These are phyloP conservation scores for Pleochaeta shiraiana DNA, from an alignment of 2,329 filamentous ascomycete genomes.

Conservation along the genomic window DNA sequence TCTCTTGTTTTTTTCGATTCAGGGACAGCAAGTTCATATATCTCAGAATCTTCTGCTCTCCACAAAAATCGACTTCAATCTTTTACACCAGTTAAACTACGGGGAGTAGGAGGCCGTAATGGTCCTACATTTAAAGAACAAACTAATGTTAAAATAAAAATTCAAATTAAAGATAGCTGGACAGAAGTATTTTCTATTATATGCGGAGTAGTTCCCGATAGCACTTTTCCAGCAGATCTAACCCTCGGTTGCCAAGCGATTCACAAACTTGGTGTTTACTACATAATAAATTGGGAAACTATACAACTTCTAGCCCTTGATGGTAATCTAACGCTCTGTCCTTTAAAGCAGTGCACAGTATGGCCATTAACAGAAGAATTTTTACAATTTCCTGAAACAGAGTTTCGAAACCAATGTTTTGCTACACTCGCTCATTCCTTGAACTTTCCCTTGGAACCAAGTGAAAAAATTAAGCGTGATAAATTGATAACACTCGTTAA, in stretches of 20 bases:
- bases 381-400: too few species aligned
- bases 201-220: slow-evolving; percentile 2
- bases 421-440: neutral
- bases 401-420: too few species aligned
- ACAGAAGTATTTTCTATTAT: neutral
- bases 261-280: neutral
- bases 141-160: neutral
- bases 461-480: too few species aligned
- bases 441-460: neutral
- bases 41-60: neutral
- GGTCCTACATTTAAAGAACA: neutral
- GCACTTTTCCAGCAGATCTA: slow-evolving; percentile 3
- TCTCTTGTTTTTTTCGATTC: neutral
- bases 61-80: neutral
- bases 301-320: too few species aligned
- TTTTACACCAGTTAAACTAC: neutral
- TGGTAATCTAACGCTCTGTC: too few species aligned
- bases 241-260: neutral
- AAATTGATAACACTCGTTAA: too few species aligned
- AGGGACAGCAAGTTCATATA: neutral
- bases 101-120: neutral
- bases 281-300: too few species aligned
- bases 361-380: too few species aligned
- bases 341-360: too few species aligned
- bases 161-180: neutral